Conservation (phyloP, 495 filamentous ascomycete species). For the Stereocaulon alpinum region DNA sequence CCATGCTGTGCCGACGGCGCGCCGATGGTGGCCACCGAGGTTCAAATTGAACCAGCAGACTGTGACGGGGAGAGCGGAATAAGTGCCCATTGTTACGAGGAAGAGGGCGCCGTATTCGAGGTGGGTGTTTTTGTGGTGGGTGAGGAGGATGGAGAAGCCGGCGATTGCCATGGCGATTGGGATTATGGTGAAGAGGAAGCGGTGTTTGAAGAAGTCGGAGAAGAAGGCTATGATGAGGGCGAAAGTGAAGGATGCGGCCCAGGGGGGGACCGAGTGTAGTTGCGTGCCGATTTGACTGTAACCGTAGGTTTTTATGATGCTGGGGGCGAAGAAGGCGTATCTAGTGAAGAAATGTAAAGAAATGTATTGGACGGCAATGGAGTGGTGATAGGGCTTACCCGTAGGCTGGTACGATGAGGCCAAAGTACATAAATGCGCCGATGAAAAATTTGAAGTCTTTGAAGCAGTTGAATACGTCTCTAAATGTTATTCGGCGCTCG, state of each 20-base stretch:
- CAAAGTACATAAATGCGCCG: slow-evolving; percentile 56
- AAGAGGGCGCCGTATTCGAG: slow-evolving; percentile 68
- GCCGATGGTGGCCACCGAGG: slow-evolving; percentile 73
- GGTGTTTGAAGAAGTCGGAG: slow-evolving; percentile 60
- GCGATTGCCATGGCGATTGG: slow-evolving; percentile 54
- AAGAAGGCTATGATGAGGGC: slow-evolving; percentile 60
- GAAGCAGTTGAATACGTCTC: slow-evolving; percentile 61
- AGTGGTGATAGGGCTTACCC: slow-evolving; percentile 22
- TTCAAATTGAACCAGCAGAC: slow-evolving; percentile 95
- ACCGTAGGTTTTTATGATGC: slow-evolving; percentile 59
- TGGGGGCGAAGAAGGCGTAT: slow-evolving; percentile 68
- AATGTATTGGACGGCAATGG: neutral
- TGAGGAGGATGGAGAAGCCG: slow-evolving; percentile 64
- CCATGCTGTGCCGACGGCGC: slow-evolving; percentile 76
- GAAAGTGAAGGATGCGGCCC: slow-evolving; percentile 67
- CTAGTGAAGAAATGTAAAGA: neutral
- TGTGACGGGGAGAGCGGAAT: slow-evolving; percentile 28
- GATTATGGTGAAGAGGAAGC: slow-evolving; percentile 62
- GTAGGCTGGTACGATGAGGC: slow-evolving; percentile 81
- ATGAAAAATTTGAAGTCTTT: slow-evolving; percentile 65
- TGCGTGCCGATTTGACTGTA: slow-evolving; percentile 64
- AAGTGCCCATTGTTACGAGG: slow-evolving; percentile 49
- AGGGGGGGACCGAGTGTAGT: slow-evolving; percentile 74
- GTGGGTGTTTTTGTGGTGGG: slow-evolving; percentile 44
- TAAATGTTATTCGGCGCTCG: slow-evolving; percentile 50